Evolutionary conservation across 306 rosid species (phyloP).

Genomic region (Elaeagnus macrophylla): DNA sequence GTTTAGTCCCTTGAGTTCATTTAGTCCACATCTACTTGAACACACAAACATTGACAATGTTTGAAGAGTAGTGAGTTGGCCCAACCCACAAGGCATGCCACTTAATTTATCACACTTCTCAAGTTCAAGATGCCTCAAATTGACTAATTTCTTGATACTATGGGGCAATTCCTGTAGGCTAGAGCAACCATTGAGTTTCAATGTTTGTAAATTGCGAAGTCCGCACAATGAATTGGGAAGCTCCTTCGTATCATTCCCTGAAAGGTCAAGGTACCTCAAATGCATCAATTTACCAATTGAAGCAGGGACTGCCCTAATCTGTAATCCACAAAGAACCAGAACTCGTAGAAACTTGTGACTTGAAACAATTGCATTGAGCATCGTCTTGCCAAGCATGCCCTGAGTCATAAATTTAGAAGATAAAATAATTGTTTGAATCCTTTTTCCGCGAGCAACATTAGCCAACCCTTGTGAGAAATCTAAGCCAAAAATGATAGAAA

Average conservation of each 20-base stretch:
- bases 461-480: neutral
- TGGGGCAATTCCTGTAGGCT: neutral
- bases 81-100: conserved; percentile 2
- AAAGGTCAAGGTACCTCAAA: conserved; percentile 6
- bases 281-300: conserved; percentile 3
- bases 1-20: neutral
- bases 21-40: neutral
- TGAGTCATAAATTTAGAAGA: neutral
- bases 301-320: neutral
- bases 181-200: neutral
- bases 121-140: neutral
- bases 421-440: neutral
- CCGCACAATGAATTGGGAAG: neutral
- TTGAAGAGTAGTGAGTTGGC: neutral
- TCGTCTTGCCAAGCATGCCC: too few species aligned
- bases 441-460: neutral
- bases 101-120: neutral
- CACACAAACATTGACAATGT: neutral
- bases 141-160: neutral
- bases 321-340: neutral
- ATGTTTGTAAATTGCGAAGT: neutral
- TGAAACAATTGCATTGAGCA: neutral
- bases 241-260: neutral
- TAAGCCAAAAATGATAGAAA: neutral
- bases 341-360: neutral